A percentile compares a stretch with the other conserved stretches of the same genome.
These are phyloP conservation scores for Pseudopithomyces chartarum DNA, from an alignment of 2,329 filamentous ascomycete species.

Conservation along the genomic window DNA sequence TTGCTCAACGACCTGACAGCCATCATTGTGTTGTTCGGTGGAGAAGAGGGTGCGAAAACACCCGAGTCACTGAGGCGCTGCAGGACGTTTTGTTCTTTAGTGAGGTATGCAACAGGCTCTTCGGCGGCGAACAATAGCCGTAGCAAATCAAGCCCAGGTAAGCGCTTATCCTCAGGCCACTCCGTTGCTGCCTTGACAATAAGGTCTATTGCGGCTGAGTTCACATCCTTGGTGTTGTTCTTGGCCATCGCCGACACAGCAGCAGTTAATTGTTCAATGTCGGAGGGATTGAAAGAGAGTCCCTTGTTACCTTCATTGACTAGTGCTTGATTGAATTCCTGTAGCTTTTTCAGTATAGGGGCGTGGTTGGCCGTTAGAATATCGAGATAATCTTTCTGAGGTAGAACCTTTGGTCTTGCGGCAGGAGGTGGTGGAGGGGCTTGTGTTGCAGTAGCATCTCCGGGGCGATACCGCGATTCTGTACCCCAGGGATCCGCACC, in stretches of 20 bases:
- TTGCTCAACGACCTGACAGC: slow-evolving; percentile 81
- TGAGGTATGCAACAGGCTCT: slow-evolving; percentile 64
- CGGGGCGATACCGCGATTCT: slow-evolving; percentile 78
- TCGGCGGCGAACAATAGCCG: slow-evolving; percentile 77
- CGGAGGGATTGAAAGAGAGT: slow-evolving; percentile 72
- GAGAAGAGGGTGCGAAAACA: slow-evolving; percentile 62
- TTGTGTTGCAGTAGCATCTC: slow-evolving; percentile 56
- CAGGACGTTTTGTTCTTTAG: slow-evolving; percentile 62
- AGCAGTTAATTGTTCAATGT: slow-evolving; percentile 66
- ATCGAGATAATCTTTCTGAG: slow-evolving; percentile 78
- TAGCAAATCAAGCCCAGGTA: slow-evolving; percentile 85
- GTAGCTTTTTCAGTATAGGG: slow-evolving; percentile 76
- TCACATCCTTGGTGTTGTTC: slow-evolving; percentile 37
- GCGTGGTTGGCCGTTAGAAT: slow-evolving; percentile 74
- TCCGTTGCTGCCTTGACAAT: slow-evolving; percentile 73
- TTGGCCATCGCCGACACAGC: slow-evolving; percentile 69
- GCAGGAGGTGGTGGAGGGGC: slow-evolving; percentile 40
- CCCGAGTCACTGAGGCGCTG: slow-evolving; percentile 62
- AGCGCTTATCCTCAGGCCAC: slow-evolving; percentile 81
- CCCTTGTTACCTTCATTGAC: slow-evolving; percentile 74
- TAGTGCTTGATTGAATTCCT: slow-evolving; percentile 75
- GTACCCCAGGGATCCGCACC: slow-evolving; percentile 76
- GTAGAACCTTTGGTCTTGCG: slow-evolving; percentile 65
- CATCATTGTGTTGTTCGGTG: slow-evolving; percentile 87
- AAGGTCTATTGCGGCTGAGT: slow-evolving; percentile 63